These are phyloP conservation scores for Hordeum pubiflorum DNA, from an alignment of 202 grass and related monocot species.

Conservation along the genomic window DNA sequence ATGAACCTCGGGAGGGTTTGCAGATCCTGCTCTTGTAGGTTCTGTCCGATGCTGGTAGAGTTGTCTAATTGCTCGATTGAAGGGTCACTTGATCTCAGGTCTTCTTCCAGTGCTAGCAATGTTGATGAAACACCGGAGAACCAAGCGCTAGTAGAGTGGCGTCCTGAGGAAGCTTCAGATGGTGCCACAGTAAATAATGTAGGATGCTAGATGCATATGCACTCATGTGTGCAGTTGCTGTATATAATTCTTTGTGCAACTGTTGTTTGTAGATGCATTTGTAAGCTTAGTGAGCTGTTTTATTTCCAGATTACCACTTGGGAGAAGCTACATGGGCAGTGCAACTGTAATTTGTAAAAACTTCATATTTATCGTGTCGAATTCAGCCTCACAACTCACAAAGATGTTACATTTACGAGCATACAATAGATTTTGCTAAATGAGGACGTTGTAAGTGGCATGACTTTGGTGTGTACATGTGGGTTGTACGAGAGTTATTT, in stretches of 20 bases:
- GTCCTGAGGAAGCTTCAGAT: constrained; percentile 27
- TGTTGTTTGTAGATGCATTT: constrained; percentile 34
- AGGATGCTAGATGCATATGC: constrained; percentile 6
- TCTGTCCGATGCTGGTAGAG: constrained; percentile 44
- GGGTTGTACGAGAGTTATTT: neutral
- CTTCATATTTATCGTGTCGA: neutral
- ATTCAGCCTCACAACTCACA: neutral
- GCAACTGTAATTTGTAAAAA: constrained; percentile 8
- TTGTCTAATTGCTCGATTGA: constrained; percentile 36
- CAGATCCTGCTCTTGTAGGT: constrained; percentile 52
- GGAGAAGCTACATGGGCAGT: neutral
- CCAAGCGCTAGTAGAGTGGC: constrained; percentile 48
- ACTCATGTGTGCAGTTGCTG: constrained; percentile 7
- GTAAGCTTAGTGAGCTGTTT: constrained; percentile 1
- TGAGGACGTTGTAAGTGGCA: neutral
- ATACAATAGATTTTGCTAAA: neutral
- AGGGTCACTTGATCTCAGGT: neutral
- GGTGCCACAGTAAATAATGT: constrained; percentile 7
- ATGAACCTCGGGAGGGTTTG: constrained; percentile 27
- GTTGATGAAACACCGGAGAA: constrained; percentile 8
- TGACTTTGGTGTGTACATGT: neutral
- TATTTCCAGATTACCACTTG: neutral
- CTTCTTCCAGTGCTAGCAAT: constrained; percentile 11
- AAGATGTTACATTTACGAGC: neutral
- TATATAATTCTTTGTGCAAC: constrained; percentile 34